Percentiles rank a stretch among this genome's conserved stretches.
Conservation (phyloP, 352 stramenopile genomes). For the Globisporangium nagaii region DNA sequence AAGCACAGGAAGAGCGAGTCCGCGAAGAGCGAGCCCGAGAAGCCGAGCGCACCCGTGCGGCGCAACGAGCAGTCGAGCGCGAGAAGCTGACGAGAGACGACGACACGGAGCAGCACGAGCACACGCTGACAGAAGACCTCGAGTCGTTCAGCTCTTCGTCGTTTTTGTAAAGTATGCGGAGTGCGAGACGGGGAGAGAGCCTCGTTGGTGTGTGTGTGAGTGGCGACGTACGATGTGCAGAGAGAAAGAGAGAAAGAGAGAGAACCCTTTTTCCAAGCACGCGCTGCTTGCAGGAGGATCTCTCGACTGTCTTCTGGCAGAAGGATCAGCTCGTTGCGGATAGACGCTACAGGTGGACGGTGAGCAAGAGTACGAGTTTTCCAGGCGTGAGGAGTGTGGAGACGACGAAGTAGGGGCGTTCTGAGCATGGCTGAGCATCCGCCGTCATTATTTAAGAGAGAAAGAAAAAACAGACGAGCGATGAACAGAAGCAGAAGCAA, state of each 20-base stretch:
- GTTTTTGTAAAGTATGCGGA: constrained; percentile 59
- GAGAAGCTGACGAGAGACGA: constrained; percentile 66
- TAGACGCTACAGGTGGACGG: too few relatives aligned
- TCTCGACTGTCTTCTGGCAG: too few relatives aligned
- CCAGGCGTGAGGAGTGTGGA: neutral
- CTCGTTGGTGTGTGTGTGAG: constrained; percentile 1
- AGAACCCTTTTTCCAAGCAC: too few relatives aligned
- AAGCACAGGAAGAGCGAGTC: constrained; percentile 50
- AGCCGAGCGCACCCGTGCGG: constrained; percentile 47
- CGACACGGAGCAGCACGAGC: constrained; percentile 63
- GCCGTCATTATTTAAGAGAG: constrained; percentile 7
- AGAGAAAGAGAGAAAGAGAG: too few relatives aligned
- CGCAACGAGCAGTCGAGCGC: constrained; percentile 47
- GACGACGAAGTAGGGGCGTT: too few relatives aligned
- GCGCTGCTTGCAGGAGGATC: too few relatives aligned
- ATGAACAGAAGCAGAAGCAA: neutral
- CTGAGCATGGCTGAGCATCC: too few relatives aligned
- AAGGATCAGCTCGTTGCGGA: too few relatives aligned
- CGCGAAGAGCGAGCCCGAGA: constrained; percentile 52
- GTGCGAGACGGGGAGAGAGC: neutral
- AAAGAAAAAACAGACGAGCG: neutral
- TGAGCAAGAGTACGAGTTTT: too few relatives aligned
- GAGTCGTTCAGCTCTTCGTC: constrained; percentile 85
- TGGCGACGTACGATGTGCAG: too few relatives aligned
- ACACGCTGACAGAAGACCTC: constrained; percentile 72